phyloP scores from a whole-genome alignment of 345 rosid genomes.

The Arabidopsis arenosa region DNA sequence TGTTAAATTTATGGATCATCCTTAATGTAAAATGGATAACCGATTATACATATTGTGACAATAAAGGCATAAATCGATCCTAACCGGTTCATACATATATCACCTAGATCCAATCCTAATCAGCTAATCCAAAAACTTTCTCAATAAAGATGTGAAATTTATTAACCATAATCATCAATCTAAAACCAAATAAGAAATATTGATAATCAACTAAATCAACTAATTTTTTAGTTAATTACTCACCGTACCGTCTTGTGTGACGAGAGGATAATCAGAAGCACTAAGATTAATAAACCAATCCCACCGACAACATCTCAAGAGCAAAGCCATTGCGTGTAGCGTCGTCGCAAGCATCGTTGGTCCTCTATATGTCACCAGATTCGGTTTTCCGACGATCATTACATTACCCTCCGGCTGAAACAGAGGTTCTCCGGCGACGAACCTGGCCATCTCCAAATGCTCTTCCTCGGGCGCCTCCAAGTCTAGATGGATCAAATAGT shows the following conservation, averaged over 20 bases:
- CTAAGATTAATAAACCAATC: conserved; percentile 99
- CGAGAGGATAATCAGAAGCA: conserved; percentile 91
- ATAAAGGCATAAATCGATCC: neutral
- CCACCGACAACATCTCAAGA: conserved; percentile 79
- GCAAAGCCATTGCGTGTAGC: conserved; percentile 81
- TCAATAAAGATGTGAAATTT: conserved; percentile 4
- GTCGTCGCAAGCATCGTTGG: conserved; percentile 93
- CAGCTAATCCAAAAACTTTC: neutral
- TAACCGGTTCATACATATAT: conserved; percentile 19
- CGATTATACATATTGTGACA: too few relatives aligned
- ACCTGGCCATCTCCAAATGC: conserved; percentile 61
- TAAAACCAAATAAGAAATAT: conserved; percentile 3
- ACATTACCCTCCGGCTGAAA: conserved; percentile 71
- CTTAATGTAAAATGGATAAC: neutral
- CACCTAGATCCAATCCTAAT: conserved; percentile 12
- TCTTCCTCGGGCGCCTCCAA: conserved; percentile 59
- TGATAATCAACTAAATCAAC: neutral
- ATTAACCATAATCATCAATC: neutral
- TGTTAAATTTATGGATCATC: neutral
- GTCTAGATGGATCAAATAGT: conserved; percentile 81
- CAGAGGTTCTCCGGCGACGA: conserved; percentile 61
- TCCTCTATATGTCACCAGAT: conserved; percentile 88
- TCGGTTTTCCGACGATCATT: conserved; percentile 74
- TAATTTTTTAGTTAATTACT: conserved; percentile 49
- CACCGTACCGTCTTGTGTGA: conserved; percentile 99